These are phyloP conservation scores for Trypanosoma avium DNA, from an alignment of 208 protist genomes.

Conservation along the genomic window DNA sequence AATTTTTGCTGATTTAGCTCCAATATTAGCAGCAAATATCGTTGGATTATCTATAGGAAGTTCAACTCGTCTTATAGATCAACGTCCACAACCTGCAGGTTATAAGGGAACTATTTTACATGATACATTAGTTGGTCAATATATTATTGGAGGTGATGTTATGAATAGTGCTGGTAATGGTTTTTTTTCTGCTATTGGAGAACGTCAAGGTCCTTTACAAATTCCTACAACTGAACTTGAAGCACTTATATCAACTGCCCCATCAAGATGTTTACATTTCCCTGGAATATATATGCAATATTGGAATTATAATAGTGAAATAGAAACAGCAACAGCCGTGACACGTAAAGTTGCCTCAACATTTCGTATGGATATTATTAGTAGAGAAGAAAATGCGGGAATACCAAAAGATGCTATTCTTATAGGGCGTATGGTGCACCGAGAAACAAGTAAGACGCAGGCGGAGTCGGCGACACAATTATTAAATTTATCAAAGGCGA, in stretches of 20 bases:
- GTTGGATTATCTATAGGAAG: constrained; percentile 25
- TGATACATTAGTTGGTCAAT: constrained; percentile 24
- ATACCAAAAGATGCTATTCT: constrained; percentile 21
- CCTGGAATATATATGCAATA: constrained; percentile 25
- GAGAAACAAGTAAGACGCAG: constrained; percentile 7
- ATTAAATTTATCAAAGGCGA: constrained; percentile 15
- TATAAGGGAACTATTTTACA: constrained; percentile 30
- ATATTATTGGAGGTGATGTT: constrained; percentile 35
- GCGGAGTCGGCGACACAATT: constrained; percentile 9
- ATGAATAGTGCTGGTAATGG: constrained; percentile 22
- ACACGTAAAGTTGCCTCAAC: constrained; percentile 23
- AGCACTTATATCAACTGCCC: constrained; percentile 8
- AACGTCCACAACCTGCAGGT: constrained; percentile 21
- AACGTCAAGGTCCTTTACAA: constrained; percentile 23
- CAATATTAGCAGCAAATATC: constrained; percentile 26
- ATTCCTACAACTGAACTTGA: constrained; percentile 20
- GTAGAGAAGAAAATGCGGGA: neutral
- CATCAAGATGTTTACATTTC: constrained; percentile 3
- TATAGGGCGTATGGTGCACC: constrained; percentile 26
- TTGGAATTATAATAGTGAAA: constrained; percentile 21
- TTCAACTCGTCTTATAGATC: constrained; percentile 25
- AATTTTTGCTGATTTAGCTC: constrained; percentile 30
- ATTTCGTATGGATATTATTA: constrained; percentile 26
- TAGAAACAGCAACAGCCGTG: neutral
- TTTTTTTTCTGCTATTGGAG: constrained; percentile 25